These are phyloP conservation scores for Triticum dicoccoides DNA, from an alignment of 176 grass and related monocot genomes.

Conservation along the genomic window DNA sequence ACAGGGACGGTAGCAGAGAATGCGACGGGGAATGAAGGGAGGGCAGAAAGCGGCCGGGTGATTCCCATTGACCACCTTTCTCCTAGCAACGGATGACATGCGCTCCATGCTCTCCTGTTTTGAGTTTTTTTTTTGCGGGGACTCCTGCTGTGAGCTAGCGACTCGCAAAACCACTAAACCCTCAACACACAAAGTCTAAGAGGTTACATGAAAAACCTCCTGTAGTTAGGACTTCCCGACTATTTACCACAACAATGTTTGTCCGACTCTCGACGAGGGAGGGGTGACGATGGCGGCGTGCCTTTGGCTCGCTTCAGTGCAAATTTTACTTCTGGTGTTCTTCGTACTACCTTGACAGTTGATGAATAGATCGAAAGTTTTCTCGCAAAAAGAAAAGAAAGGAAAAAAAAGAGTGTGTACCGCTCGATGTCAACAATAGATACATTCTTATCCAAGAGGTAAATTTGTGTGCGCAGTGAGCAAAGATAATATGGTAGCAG, in stretches of 20 bases:
- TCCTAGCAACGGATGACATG: not conserved
- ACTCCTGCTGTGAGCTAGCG: not conserved
- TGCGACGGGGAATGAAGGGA: not conserved
- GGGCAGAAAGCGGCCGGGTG: not conserved
- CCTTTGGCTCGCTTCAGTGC: no score
- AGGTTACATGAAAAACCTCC: not conserved
- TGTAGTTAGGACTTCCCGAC: no score
- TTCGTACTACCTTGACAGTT: no score
- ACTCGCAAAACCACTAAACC: not conserved
- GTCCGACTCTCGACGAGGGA: no score
- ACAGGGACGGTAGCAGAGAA: not conserved
- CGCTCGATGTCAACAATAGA: not conserved
- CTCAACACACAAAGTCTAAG: not conserved
- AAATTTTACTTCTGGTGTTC: no score
- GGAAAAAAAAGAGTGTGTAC: no score
- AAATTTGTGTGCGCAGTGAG: not conserved
- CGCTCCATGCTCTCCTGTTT: not conserved
- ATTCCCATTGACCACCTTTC: constrained; percentile 33
- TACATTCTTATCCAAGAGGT: not conserved
- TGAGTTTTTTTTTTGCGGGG: no score
- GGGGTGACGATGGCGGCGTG: no score
- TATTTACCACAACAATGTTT: no score
- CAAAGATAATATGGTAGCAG: not conserved
- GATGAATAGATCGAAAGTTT: no score
- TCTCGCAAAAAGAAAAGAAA: no score